A percentile compares a stretch with the other conserved stretches of the same genome.
phyloP scores from a whole-genome alignment of 176 grass and related monocot species.

The Typha latifolia region DNA sequence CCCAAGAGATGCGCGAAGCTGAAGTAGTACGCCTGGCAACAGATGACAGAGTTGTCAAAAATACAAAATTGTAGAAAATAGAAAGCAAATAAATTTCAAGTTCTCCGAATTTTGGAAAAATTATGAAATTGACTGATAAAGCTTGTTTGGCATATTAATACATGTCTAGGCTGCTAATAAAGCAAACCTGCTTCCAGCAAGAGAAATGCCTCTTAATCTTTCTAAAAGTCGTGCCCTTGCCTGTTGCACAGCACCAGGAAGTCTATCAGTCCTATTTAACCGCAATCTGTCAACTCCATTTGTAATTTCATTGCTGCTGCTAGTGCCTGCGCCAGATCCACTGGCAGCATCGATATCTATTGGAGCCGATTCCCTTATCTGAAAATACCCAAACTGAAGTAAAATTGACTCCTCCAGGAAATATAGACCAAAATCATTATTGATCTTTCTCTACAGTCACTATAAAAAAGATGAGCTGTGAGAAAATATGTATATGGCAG shows the following conservation, averaged over 20 bases:
- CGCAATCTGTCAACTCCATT: constrained; percentile 54
- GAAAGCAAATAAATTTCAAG: constrained; percentile 3
- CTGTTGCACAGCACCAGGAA: constrained; percentile 66
- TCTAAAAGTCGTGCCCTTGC: constrained; percentile 77
- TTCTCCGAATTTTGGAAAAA: neutral
- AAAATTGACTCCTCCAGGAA: neutral
- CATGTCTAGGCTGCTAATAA: neutral
- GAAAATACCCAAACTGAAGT: neutral
- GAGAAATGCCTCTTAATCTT: constrained; percentile 71
- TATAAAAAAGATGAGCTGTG: no score
- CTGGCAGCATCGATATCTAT: neutral
- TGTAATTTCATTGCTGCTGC: constrained; percentile 34
- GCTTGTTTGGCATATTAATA: neutral
- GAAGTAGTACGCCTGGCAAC: constrained; percentile 34
- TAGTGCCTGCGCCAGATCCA: constrained; percentile 20
- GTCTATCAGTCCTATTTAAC: constrained; percentile 54
- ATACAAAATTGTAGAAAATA: no score
- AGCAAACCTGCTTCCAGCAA: constrained; percentile 27
- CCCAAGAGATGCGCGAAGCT: constrained; percentile 23
- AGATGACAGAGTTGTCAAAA: constrained; percentile 17
- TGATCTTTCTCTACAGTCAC: no score
- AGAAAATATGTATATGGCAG: no score
- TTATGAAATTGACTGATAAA: neutral
- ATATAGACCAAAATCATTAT: no score
- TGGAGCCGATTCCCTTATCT: constrained; percentile 12